Evolutionary conservation across 768 basidiomycete species (phyloP).

Genomic region (Pulveroboletus frians): DNA sequence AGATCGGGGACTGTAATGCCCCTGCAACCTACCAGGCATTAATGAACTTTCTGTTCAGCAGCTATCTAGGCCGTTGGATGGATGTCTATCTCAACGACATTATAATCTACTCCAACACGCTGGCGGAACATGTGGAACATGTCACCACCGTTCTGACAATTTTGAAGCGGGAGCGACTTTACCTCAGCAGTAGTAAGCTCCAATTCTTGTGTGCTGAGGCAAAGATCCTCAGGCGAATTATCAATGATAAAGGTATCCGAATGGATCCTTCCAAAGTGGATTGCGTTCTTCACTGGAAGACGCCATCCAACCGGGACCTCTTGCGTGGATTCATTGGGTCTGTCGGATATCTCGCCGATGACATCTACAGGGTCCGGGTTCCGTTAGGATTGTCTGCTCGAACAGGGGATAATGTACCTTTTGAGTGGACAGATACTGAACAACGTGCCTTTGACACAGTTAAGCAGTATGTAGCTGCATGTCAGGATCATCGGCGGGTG

Average conservation of each 20-base stretch:
- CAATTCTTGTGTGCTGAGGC: too few relatives aligned
- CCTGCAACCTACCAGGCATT: too few relatives aligned
- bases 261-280: slow-evolving; percentile 46
- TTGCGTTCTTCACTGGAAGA: slow-evolving; percentile 17
- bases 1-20: too few relatives aligned
- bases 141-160: slow-evolving; percentile 32
- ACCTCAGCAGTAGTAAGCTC: too few relatives aligned
- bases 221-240: slow-evolving; percentile 30
- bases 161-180: slow-evolving; percentile 31
- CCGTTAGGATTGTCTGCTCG: background rate
- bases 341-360: background rate
- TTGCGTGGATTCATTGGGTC: background rate
- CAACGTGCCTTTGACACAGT: too few relatives aligned
- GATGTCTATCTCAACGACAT: slow-evolving; percentile 10
- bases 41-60: too few relatives aligned
- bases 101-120: slow-evolving; percentile 4
- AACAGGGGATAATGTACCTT: background rate
- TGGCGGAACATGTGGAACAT: slow-evolving; percentile 29
- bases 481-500: too few relatives aligned
- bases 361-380: background rate
- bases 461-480: too few relatives aligned
- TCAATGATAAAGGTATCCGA: slow-evolving; percentile 35
- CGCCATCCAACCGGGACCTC: background rate
- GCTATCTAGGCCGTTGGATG: background rate
- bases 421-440: background rate